Percentiles rank a stretch among this genome's conserved stretches.
Conservation (phyloP, 768 basidiomycete species). For the Podaxis sp. region DNA sequence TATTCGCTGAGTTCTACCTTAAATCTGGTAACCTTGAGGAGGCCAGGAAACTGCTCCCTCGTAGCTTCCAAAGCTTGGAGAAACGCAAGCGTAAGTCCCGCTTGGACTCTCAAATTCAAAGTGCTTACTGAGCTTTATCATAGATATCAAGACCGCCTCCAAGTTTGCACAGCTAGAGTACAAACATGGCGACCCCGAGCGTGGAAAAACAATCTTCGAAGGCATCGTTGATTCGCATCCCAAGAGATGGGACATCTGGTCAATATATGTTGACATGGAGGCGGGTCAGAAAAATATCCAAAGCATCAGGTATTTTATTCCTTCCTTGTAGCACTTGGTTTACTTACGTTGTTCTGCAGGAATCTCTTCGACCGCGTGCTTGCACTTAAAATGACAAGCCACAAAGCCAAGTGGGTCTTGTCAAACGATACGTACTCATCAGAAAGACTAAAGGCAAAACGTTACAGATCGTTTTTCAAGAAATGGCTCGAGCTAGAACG, state of each 20-base stretch:
- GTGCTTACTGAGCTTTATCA: background rate
- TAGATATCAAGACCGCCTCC: conserved; percentile 94
- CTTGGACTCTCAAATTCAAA: background rate
- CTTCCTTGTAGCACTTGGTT: background rate
- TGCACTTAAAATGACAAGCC: conserved; percentile 83
- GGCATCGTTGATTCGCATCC: conserved; percentile 95
- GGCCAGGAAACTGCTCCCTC: conserved; percentile 82
- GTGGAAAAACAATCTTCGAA: conserved; percentile 95
- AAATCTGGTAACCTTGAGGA: conserved; percentile 72
- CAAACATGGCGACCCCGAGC: conserved; percentile 89
- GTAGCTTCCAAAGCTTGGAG: conserved; percentile 86
- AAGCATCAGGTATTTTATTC: conserved; percentile 58
- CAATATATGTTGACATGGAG: conserved; percentile 96
- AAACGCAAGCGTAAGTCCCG: conserved; percentile 84
- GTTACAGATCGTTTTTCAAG: conserved; percentile 86
- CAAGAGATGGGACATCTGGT: conserved; percentile 95
- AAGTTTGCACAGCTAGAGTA: conserved; percentile 96
- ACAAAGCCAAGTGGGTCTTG: conserved; percentile 87
- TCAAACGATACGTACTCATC: conserved; percentile 2
- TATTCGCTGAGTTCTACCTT: conserved; percentile 82
- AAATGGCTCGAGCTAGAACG: conserved; percentile 93
- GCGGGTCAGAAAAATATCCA: conserved; percentile 77
- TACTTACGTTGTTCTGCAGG: conserved; percentile 36
- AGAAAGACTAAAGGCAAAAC: conserved; percentile 9
- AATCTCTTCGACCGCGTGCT: conserved; percentile 87